These are phyloP conservation scores for Globisporangium solare DNA, from an alignment of 352 stramenopile species.

Conservation along the genomic window DNA sequence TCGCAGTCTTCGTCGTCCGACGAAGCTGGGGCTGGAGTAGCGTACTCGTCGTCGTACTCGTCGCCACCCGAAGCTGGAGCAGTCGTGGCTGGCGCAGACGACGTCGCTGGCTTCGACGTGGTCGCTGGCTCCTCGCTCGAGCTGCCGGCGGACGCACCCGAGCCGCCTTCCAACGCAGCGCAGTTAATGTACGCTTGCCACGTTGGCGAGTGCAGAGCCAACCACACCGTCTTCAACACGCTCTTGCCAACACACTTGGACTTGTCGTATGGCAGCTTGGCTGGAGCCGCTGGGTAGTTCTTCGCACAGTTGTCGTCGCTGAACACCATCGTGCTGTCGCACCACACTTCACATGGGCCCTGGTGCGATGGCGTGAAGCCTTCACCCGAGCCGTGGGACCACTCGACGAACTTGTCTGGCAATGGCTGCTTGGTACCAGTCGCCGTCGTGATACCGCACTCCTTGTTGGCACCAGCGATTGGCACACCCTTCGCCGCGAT, in stretches of 20 bases:
- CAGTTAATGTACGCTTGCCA: conserved; percentile 30
- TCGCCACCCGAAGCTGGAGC: neutral
- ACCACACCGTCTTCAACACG: conserved; percentile 34
- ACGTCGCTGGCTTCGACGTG: too few relatives aligned
- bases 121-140: neutral
- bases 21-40: neutral
- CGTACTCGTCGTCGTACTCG: conserved; percentile 1
- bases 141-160: neutral
- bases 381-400: conserved; percentile 18
- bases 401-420: conserved; percentile 29
- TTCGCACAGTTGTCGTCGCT: conserved; percentile 42
- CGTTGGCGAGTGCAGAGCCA: conserved; percentile 29
- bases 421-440: conserved; percentile 30
- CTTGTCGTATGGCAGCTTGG: conserved; percentile 37
- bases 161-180: conserved; percentile 5
- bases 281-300: conserved; percentile 27
- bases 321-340: conserved; percentile 38
- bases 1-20: conserved; percentile 8
- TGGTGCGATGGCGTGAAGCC: conserved; percentile 29
- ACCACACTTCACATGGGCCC: conserved; percentile 51
- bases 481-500: conserved; percentile 8
- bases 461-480: conserved; percentile 6
- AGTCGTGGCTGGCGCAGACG: neutral
- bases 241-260: conserved; percentile 33
- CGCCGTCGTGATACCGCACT: conserved; percentile 24